Conservation (phyloP, 2,329 filamentous ascomycete species). For the Pseudocercospora musae region DNA sequence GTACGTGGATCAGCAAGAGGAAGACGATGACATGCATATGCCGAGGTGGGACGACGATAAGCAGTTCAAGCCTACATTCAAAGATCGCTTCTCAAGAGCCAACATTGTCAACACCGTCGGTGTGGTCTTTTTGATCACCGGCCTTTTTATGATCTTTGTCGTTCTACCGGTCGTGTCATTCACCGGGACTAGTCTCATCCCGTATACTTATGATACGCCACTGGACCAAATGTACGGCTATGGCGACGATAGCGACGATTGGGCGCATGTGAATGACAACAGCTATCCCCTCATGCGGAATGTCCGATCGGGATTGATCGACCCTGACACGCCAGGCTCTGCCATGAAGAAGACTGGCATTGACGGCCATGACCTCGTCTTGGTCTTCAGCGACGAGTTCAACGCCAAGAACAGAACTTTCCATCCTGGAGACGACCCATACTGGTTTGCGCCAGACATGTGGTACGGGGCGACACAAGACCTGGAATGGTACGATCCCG, state of each 20-base stretch:
- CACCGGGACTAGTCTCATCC: slow-evolving; percentile 40
- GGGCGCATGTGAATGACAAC: slow-evolving; percentile 50
- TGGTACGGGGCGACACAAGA: slow-evolving; percentile 55
- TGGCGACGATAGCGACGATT: slow-evolving; percentile 32
- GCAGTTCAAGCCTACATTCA: slow-evolving; percentile 41
- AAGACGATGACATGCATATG: slow-evolving; percentile 55
- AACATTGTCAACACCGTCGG: slow-evolving; percentile 45
- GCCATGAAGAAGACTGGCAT: slow-evolving; percentile 47
- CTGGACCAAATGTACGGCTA: slow-evolving; percentile 39
- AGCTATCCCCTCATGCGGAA: slow-evolving; percentile 49
- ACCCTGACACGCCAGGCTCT: slow-evolving; percentile 50
- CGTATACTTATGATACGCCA: slow-evolving; percentile 40
- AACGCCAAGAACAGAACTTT: slow-evolving; percentile 53
- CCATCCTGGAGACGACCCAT: slow-evolving; percentile 57
- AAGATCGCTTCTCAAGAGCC: slow-evolving; percentile 46
- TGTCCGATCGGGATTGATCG: slow-evolving; percentile 48
- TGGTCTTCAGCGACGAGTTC: slow-evolving; percentile 59
- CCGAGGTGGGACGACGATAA: slow-evolving; percentile 51
- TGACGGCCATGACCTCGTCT: slow-evolving; percentile 44
- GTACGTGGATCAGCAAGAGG: slow-evolving; percentile 50
- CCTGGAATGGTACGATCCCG: slow-evolving; percentile 52
- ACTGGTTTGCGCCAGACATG: slow-evolving; percentile 51
- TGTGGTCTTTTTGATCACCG: slow-evolving; percentile 45
- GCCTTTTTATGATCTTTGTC: slow-evolving; percentile 51
- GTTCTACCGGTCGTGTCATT: slow-evolving; percentile 50